phyloP scores from a whole-genome alignment of 2,329 filamentous ascomycete genomes.

The Scedosporium boydii region DNA sequence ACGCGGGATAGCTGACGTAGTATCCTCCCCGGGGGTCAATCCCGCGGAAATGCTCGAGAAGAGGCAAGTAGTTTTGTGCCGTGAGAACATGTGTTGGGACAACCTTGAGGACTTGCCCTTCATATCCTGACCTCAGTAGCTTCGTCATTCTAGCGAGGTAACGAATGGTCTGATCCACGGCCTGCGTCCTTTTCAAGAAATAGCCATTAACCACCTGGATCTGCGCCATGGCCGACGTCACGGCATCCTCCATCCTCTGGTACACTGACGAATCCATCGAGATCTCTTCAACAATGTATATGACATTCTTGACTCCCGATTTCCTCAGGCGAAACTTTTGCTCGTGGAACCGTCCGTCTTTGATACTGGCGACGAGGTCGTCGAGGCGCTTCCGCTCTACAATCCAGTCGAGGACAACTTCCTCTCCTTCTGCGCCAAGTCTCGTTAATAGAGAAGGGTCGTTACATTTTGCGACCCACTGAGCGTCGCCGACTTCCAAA shows the following conservation, averaged over 20 bases:
- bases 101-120: conserved; percentile 45
- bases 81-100: conserved; percentile 59
- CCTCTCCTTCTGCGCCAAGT: conserved; percentile 53
- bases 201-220: conserved; percentile 72
- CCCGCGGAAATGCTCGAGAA: conserved; percentile 49
- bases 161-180: conserved; percentile 67
- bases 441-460: conserved; percentile 45
- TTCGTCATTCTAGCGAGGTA: conserved; percentile 66
- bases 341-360: conserved; percentile 73
- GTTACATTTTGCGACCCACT: conserved; percentile 70
- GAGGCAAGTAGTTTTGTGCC: conserved; percentile 53
- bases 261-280: conserved; percentile 44
- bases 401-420: conserved; percentile 71
- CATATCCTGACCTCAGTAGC: conserved; percentile 57
- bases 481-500: conserved; percentile 63
- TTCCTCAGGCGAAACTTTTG: conserved; percentile 72
- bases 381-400: conserved; percentile 74
- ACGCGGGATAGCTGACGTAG: conserved; percentile 61
- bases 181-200: conserved; percentile 67
- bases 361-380: conserved; percentile 71
- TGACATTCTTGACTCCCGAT: conserved; percentile 64
- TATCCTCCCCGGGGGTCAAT: conserved; percentile 39
- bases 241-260: conserved; percentile 53
- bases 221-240: conserved; percentile 64
- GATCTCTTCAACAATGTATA: conserved; percentile 72